A percentile compares a stretch with the other conserved stretches of the same genome.
phyloP scores from a whole-genome alignment of 176 grass and related monocot genomes.

The Bothriochloa decipiens region DNA sequence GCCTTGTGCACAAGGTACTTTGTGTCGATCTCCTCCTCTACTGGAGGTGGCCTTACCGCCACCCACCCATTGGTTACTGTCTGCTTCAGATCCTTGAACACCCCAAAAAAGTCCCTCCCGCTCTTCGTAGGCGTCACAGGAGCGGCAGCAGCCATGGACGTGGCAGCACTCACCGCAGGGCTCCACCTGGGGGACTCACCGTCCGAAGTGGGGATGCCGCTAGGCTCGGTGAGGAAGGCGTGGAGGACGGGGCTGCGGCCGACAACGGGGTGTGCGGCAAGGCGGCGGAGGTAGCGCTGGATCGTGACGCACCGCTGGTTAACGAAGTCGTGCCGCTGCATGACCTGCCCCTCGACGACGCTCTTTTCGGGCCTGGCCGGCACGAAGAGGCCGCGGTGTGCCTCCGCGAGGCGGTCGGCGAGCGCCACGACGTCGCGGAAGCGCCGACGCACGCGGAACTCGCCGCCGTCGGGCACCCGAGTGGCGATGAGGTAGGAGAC shows the following conservation, averaged over 20 bases:
- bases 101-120: constrained; percentile 73
- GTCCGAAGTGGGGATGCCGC: constrained; percentile 43
- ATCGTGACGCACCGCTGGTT: constrained; percentile 64
- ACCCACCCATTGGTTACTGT: constrained; percentile 66
- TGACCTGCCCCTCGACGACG: constrained; percentile 88
- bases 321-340: constrained; percentile 94
- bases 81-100: constrained; percentile 92
- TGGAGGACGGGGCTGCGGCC: constrained; percentile 40
- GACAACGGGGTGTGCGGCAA: constrained; percentile 66
- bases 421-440: constrained; percentile 86
- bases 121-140: constrained; percentile 55
- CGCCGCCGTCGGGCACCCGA: constrained; percentile 44
- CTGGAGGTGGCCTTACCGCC: constrained; percentile 42
- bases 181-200: constrained; percentile 45
- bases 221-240: constrained; percentile 66
- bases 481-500: constrained; percentile 82
- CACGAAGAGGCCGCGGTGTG: constrained; percentile 75
- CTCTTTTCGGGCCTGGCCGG: constrained; percentile 73
- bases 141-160: not conserved
- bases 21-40: constrained; percentile 61
- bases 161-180: constrained; percentile 13
- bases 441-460: constrained; percentile 75
- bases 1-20: constrained; percentile 71
- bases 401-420: constrained; percentile 59
- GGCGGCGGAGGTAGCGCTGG: constrained; percentile 75